Conservation (phyloP, 2,329 filamentous ascomycete species). For the Cercospora brassicicola region DNA sequence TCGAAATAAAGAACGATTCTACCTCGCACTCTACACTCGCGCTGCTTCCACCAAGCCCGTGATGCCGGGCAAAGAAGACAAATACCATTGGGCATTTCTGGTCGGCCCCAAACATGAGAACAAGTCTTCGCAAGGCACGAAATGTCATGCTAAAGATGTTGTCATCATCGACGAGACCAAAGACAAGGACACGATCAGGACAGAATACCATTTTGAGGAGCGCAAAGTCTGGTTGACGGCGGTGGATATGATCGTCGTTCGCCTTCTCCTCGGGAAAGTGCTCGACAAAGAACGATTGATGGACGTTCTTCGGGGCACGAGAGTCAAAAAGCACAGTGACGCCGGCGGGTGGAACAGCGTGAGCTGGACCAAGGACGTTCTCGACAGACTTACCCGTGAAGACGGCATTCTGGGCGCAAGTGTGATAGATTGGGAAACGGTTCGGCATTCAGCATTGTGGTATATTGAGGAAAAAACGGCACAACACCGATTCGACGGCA, state of each 20-base stretch:
- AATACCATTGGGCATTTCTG: conserved; percentile 11
- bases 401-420: conserved; percentile 9
- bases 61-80: conserved; percentile 13
- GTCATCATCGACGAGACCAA: conserved; percentile 8
- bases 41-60: neutral
- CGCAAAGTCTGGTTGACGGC: conserved; percentile 7
- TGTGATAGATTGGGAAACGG: conserved; percentile 10
- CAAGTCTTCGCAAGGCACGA: conserved; percentile 8
- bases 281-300: conserved; percentile 7
- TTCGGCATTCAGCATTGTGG: conserved; percentile 10
- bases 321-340: conserved; percentile 12
- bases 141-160: conserved; percentile 11
- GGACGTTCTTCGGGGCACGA: conserved; percentile 6
- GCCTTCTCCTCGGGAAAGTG: conserved; percentile 8
- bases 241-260: conserved; percentile 7
- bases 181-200: neutral
- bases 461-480: conserved; percentile 9
- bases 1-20: conserved; percentile 12
- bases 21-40: conserved; percentile 6
- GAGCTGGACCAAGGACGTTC: conserved; percentile 6
- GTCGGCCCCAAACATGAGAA: conserved; percentile 10
- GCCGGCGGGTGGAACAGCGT: conserved; percentile 11
- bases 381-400: conserved; percentile 4
- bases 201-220: conserved; percentile 6
- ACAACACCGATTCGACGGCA: conserved; percentile 11